Percentiles rank a stretch among this genome's conserved stretches.
Conservation (phyloP, 768 basidiomycete genomes). For the Sutorius australiensis region DNA sequence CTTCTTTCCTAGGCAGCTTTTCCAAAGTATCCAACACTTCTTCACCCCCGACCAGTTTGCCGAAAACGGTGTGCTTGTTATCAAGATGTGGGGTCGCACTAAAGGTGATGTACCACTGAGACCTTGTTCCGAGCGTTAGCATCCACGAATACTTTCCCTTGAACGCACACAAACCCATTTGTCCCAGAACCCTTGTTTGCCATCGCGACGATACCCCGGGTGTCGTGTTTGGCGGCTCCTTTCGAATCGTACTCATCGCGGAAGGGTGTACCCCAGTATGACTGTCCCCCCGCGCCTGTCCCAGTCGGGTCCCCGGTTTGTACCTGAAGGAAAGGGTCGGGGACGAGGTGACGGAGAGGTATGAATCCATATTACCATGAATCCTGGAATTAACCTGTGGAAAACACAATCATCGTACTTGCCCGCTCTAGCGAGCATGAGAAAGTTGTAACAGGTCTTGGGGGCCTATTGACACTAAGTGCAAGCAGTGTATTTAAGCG, state of each 20-base stretch:
- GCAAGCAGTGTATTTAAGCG: not conserved
- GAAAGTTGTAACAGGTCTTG: slow-evolving; percentile 97
- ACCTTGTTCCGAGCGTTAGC: slow-evolving; percentile 41
- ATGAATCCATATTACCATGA: slow-evolving; percentile 63
- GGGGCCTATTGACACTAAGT: slow-evolving; percentile 62
- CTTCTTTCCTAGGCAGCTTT: slow-evolving; percentile 72
- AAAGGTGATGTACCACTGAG: slow-evolving; percentile 95
- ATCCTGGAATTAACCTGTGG: slow-evolving; percentile 90
- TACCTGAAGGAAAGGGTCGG: slow-evolving; percentile 47
- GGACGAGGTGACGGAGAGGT: not conserved
- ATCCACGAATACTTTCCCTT: not conserved
- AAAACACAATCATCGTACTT: slow-evolving; percentile 90
- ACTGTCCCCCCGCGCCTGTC: slow-evolving; percentile 89
- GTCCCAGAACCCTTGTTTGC: slow-evolving; percentile 92
- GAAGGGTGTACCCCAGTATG: slow-evolving; percentile 94
- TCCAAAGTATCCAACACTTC: slow-evolving; percentile 85
- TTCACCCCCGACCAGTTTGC: slow-evolving; percentile 94
- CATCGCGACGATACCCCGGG: slow-evolving; percentile 86
- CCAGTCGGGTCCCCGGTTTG: slow-evolving; percentile 98
- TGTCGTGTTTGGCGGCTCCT: slow-evolving; percentile 83
- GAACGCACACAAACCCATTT: slow-evolving; percentile 56
- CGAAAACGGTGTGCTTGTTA: slow-evolving; percentile 94
- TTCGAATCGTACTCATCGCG: slow-evolving; percentile 90
- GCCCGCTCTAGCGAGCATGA: slow-evolving; percentile 86
- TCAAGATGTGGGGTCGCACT: slow-evolving; percentile 79